Evolutionary conservation across 495 filamentous ascomycete genomes (phyloP).

Genomic region (Beverwykella pulmonaria): DNA sequence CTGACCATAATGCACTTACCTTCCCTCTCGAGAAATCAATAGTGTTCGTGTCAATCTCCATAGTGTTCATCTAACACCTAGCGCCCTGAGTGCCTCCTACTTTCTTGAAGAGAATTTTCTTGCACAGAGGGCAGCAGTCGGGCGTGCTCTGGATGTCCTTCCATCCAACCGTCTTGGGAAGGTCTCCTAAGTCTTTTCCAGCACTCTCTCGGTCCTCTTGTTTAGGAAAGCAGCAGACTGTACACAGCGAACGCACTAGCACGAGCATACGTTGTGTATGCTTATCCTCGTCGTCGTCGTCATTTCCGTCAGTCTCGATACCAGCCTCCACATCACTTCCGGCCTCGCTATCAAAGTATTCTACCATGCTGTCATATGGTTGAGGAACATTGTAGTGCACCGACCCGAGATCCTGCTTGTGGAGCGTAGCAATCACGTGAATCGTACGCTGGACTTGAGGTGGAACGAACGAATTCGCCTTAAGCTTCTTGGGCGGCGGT

Average conservation of each 20-base stretch:
- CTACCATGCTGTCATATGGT: background rate
- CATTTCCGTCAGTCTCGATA: background rate
- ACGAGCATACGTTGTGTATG: background rate
- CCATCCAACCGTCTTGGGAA: background rate
- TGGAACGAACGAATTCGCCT: background rate
- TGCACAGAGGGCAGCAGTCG: conserved; percentile 6
- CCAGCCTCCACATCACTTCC: background rate
- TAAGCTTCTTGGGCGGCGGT: background rate
- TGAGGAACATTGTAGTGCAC: background rate
- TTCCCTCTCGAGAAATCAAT: no score
- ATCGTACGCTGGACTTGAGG: background rate
- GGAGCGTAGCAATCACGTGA: background rate
- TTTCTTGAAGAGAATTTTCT: conserved; percentile 15
- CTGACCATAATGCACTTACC: no score
- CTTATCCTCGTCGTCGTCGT: background rate
- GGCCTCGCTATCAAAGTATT: background rate
- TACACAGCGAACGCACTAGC: background rate
- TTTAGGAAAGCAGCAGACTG: background rate
- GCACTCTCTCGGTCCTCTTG: background rate
- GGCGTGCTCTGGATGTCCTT: background rate
- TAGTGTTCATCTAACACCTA: background rate
- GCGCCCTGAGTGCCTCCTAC: background rate
- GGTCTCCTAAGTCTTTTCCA: background rate
- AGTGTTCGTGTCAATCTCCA: background rate
- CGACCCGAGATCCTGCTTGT: background rate